These are phyloP conservation scores for Russula sp. DNA, from an alignment of 768 basidiomycete species.

Conservation along the genomic window DNA sequence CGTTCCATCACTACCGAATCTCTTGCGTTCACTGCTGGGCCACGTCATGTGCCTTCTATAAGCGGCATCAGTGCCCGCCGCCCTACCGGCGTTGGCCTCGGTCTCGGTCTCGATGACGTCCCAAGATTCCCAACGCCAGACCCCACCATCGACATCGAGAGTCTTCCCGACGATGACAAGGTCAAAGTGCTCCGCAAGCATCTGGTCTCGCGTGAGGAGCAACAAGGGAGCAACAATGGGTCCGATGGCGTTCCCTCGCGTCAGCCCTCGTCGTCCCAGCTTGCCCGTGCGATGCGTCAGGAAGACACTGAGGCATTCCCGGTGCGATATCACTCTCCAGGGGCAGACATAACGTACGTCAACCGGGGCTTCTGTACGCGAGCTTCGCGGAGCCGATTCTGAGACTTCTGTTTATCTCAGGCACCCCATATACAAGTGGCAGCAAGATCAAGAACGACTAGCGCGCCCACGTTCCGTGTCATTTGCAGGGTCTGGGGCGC, in stretches of 20 bases:
- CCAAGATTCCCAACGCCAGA: constrained; percentile 30
- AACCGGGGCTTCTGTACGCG: constrained; percentile 1
- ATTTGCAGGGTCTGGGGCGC: constrained; percentile 48
- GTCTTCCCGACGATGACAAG: constrained; percentile 77
- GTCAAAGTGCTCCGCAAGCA: constrained; percentile 74
- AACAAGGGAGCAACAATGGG: constrained; percentile 32
- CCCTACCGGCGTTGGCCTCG: constrained; percentile 23
- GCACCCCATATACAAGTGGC: constrained; percentile 95
- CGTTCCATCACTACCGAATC: constrained; percentile 23
- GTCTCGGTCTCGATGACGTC: constrained; percentile 26
- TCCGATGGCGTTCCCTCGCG: constrained; percentile 32
- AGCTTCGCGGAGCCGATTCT: neutral
- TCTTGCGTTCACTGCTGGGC: constrained; percentile 18
- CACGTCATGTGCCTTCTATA: constrained; percentile 26
- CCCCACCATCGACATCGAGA: constrained; percentile 42
- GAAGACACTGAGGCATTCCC: constrained; percentile 71
- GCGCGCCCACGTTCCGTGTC: constrained; percentile 65
- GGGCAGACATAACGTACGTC: constrained; percentile 89
- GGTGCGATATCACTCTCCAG: constrained; percentile 81
- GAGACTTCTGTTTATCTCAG: constrained; percentile 31
- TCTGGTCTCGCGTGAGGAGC: constrained; percentile 68
- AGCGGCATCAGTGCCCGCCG: constrained; percentile 38
- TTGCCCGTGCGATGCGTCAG: constrained; percentile 27
- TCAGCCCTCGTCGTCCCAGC: constrained; percentile 25
- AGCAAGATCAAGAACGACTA: constrained; percentile 60